Base-by-base conservation (phyloP, 164 flowering plant genomes). In the Protea cynaroides region DNA sequence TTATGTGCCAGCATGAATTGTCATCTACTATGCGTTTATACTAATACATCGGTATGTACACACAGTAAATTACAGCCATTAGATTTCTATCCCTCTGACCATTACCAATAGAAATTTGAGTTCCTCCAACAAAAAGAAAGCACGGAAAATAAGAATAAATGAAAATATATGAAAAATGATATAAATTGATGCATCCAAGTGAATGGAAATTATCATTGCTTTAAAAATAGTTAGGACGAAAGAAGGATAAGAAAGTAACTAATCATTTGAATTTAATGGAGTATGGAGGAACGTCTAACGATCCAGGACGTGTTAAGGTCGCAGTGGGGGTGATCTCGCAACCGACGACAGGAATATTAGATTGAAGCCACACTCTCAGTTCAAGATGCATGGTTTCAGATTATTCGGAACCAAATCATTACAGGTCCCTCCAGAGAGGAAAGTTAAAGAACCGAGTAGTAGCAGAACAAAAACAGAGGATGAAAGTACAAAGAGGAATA, bases 331-430 rank as follows among this genome's bases (percentile, higher is more conserved):
- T 25, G 56, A 73, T 47, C 34, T 67, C 67, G 34, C 11, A 18
- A 36, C 76, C 80, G 10, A 73, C 67, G 19, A 73, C 76, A 1
- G 80, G 77, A 14, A 67, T 69, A 1, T 34, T 5, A 19, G 50
- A 70, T 13, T 24, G 40, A 19, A 71, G 58, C 4, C 7, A 37
- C 15, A 67, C 65, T 17, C 8, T 7, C 49, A 70, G 9, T 47
- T 56, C 47, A 3, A 19, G 56, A 21, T 19, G 2, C 62, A 46
- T 55, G n/a, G 0, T 68, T 29, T 60, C 34, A 8, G 58, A 46
- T 54, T 63, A 58, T 64, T 63, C 11, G 34, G 40, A 23, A 34
- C 18, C 54, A 17, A 51, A 38, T 58, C 60, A 64, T 40, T 4
- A 55, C 24, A 55, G 34, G 9, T 1, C 21, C 65, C 65, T 63